Evolutionary conservation across 768 basidiomycete species (phyloP), one percentile per base, ranked within the genome.

Genomic region (Suillus discolor): DNA sequence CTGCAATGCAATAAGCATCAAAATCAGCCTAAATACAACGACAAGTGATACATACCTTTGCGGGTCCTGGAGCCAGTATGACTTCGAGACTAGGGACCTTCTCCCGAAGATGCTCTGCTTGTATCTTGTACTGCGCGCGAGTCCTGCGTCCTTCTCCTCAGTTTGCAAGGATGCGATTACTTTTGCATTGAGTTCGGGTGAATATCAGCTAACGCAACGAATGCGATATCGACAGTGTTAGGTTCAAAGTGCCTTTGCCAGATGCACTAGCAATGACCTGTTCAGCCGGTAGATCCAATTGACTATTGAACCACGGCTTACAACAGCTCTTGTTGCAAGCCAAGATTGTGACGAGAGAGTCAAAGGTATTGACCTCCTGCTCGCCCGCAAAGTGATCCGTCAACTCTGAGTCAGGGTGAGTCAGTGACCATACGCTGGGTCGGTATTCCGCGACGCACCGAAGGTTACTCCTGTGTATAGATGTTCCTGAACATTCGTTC

Each of bases 401-500:
- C 47, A 49, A 49, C 23, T 49, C 47, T 49, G 12, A n/a, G 8
- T 13, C n/a, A 49, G n/a, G 12, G 6, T n/a, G 23, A 23, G 47
- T 49, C n/a, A 49, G 23, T 6, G 47, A 23, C 23, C n/a, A 49
- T 2, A 23, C 12, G 1, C 47, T 23, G 5, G n/a, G 47, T 49
- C 47, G 6, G 47, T 49, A 13, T 49, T 23, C 2, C 3, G 47
- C n/a, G 11, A 60, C 72, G 7, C 49, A 79, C 79, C 76, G 25
- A 62, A 78, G 38, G 67, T 69, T 34, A 75, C 45, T 3, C 67
- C 69, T 8, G 64, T 41, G n/a, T 69, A 72, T 60, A 72, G 63
- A 65, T 87, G 85, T 64, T 87, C 85, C 67, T 86, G 84, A n/a
- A 84, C 73, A 67, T 87, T 87, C 71, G 80, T 78, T 1, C 87